Evolutionary conservation across 1,139 yeast species (phyloP), one percentile per base, ranked within the genome.

Genomic region (Lodderomyces jiufengensis): DNA sequence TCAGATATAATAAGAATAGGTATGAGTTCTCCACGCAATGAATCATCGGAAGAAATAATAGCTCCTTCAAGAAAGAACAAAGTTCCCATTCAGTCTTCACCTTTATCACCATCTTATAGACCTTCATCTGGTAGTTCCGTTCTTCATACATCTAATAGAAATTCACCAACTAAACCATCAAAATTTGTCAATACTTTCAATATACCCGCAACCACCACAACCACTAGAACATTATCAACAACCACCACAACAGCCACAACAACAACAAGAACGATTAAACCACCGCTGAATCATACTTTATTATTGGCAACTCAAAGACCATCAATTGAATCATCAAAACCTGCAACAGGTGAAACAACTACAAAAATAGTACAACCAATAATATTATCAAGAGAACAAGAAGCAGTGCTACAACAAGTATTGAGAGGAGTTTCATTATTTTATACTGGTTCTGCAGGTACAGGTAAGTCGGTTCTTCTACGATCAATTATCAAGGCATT

Each of bases 381-480:
- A 12, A 46, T 64, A 9, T 52, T 70, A 8, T 67, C 75, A 0
- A 43, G 54, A 10, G 74, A 70, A 43, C 76, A 70, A 46, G 67
- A 67, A 41, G 52, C 57, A 38, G 64, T 70, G 16, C 51, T 68
- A 9, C 52, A 59, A 18, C 54, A 64, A 36, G 73, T 63, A 0
- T 35, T 56, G 18, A 43, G 41, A n/a, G 72, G 86, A 0, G 61
- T 66, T 14, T 84, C 81, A 28, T 57, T 87, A 1, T 88, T 88
- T 53, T 88, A 84, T 51, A 88, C 97, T 0, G 97, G 97, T 27
- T 85, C 96, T 27, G 97, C 97, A 0, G 97, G 97, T 51, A 88
- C 97, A 1, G 97, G 97, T 51, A 88, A 88, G 55, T 86, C 96
- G 1, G 80, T 88, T 4, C 65, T 85, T 13, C 63, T 94, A 33